Evolutionary conservation across 371 early-diverging fungal species (phyloP).

Genomic region (Actinomucor elegans): DNA sequence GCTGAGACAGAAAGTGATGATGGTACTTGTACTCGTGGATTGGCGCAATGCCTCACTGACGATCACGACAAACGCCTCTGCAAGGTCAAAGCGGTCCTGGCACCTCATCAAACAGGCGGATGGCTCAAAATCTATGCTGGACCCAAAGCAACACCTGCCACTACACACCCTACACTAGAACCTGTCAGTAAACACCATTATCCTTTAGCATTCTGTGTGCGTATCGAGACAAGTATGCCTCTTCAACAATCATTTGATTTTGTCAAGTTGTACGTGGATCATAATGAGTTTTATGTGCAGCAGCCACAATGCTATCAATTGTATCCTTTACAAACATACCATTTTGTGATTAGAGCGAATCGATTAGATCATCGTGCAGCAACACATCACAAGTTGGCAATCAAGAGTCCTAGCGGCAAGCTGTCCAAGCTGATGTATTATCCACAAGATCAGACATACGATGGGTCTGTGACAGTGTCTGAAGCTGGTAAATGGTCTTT

Average conservation of each 20-base stretch:
- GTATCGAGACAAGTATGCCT: conserved; percentile 7
- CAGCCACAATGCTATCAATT: conserved; percentile 49
- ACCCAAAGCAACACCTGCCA: conserved; percentile 10
- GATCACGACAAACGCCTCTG: conserved; percentile 23
- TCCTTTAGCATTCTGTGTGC: conserved; percentile 33
- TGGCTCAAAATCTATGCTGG: conserved; percentile 51
- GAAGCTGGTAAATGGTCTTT: conserved; percentile 47
- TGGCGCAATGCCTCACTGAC: conserved; percentile 33
- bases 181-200: conserved; percentile 20
- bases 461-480: conserved; percentile 30
- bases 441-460: conserved; percentile 45
- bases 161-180: conserved; percentile 11
- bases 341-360: conserved; percentile 26
- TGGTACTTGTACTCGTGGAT: conserved; percentile 17
- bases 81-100: conserved; percentile 45
- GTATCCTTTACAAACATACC: conserved; percentile 44
- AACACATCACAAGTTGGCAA: conserved; percentile 41
- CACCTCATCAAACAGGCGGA: conserved; percentile 28
- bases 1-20: conserved; percentile 34
- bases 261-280: conserved; percentile 36
- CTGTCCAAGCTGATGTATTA: conserved; percentile 41
- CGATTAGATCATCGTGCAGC: conserved; percentile 12
- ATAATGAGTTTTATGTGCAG: conserved; percentile 42
- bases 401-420: conserved; percentile 43
- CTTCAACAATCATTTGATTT: conserved; percentile 29